Base-by-base conservation (phyloP, 1,284 basidiomycete genomes). In the Rhodotorula sp. region DNA sequence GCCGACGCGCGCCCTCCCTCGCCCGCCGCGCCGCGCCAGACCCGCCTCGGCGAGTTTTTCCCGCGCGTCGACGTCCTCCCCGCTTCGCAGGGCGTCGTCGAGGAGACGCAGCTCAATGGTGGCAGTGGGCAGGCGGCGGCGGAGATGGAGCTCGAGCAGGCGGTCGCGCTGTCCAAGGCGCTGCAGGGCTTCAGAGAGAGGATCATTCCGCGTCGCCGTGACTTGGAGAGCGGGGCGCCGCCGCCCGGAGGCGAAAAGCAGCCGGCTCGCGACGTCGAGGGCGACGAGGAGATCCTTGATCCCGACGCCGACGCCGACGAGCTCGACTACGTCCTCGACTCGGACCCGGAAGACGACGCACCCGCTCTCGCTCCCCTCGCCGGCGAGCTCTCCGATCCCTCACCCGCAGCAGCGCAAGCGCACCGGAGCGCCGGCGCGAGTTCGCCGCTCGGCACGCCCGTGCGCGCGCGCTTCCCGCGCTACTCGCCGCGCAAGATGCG, bases 301-400 rank as follows among this genome's bases (percentile, higher is more conserved):
- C 42, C 10, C 48, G 49, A 45, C 19, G 58, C 46, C 23, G 48
- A 45, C 25, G 41, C 59, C n/a, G 25, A 54, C 3, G 49, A 44
- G 9, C 44, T 48, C 4, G 21, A 42, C 4, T 34, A 49, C 1
- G 49, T 72, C 13, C 61, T 59, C 17, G 67, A 69, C 41, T 73
- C 71, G 14, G 71, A 72, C 55, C 64, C 59, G 2, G 63, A 61
- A 46, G 68, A 61, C 55, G 64, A 62, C 54, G 34, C 55, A 21
- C 52, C 46, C 25, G 34, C 53, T 16, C 53, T 27, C 45, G 7
- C 27, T 10, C 45, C 19, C 7, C 25, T 23, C 44, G 25, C 19
- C 25, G 25, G 10, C 17, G n/a, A 7, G 5, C 21, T 42, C 27
- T 46, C 61, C 21, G 34, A n/a, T 7, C 54, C 41, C 25, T 55